phyloP scores from a whole-genome alignment of 1,139 yeast genomes.

The Arxiozyma telluris region DNA sequence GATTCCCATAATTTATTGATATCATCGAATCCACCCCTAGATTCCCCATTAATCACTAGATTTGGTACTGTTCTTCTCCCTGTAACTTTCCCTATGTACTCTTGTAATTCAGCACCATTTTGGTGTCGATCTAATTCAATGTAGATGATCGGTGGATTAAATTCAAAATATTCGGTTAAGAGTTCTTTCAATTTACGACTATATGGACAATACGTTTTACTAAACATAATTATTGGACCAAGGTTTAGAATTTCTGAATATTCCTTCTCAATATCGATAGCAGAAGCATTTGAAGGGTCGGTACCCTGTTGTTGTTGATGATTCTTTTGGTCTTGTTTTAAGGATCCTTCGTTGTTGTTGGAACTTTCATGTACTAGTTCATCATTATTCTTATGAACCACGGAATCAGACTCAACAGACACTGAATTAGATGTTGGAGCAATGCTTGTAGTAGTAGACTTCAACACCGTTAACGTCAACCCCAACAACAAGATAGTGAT shows the following conservation, averaged over 20 bases:
- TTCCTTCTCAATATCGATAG: conserved; percentile 45
- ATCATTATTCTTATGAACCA: conserved; percentile 3
- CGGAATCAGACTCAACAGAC: conserved; percentile 1
- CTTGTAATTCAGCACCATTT: conserved; percentile 55
- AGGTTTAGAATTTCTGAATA: conserved; percentile 48
- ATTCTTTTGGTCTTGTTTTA: neutral
- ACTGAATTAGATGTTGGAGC: neutral
- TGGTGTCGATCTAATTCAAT: conserved; percentile 79
- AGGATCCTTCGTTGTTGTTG: neutral
- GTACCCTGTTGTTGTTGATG: neutral
- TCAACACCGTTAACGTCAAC: conserved; percentile 21
- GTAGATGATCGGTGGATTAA: conserved; percentile 61
- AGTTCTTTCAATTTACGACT: conserved; percentile 63
- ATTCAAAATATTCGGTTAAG: conserved; percentile 52
- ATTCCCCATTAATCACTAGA: conserved; percentile 50
- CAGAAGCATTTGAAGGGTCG: neutral
- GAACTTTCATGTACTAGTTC: neutral
- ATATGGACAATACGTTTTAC: conserved; percentile 68
- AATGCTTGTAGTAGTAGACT: conserved; percentile 1
- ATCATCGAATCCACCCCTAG: conserved; percentile 78
- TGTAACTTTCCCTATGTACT: conserved; percentile 45
- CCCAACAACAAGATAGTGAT: conserved; percentile 21
- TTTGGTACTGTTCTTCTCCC: conserved; percentile 70
- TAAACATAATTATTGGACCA: conserved; percentile 65
- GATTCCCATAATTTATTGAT: conserved; percentile 48